Percentiles rank a stretch among this genome's conserved stretches.
phyloP scores from a whole-genome alignment of 176 grass and related monocot species.

The Themeda triandra region DNA sequence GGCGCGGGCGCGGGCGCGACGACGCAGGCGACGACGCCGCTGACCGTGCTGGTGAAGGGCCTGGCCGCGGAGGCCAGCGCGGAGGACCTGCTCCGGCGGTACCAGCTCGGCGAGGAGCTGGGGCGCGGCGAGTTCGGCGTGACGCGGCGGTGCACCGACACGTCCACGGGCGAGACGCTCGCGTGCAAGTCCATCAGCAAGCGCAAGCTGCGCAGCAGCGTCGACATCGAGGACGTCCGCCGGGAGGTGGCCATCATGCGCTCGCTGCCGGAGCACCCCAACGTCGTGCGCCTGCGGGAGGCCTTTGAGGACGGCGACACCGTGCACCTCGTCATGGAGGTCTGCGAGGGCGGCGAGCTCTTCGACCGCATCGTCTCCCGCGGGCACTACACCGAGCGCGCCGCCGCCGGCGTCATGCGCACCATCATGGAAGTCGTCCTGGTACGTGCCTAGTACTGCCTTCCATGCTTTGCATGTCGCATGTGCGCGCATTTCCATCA shows the following conservation, averaged over 20 bases:
- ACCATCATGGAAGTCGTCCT: constrained; percentile 65
- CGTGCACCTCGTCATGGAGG: constrained; percentile 76
- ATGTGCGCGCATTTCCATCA: background rate
- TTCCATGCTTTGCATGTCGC: background rate
- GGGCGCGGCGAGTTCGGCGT: constrained; percentile 64
- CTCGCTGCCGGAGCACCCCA: constrained; percentile 42
- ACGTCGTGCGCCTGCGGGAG: constrained; percentile 60
- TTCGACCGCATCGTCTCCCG: constrained; percentile 66
- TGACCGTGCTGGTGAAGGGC: constrained; percentile 27
- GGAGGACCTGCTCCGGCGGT: constrained; percentile 40
- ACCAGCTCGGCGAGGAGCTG: constrained; percentile 48
- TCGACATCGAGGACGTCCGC: constrained; percentile 56
- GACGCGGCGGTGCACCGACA: constrained; percentile 43
- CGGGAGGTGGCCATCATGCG: constrained; percentile 68
- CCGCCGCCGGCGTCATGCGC: constrained; percentile 49
- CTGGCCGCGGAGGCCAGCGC: background rate
- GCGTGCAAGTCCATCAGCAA: constrained; percentile 72
- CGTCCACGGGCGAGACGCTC: constrained; percentile 12
- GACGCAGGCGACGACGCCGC: background rate
- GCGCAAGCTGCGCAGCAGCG: constrained; percentile 44
- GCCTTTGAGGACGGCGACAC: constrained; percentile 66
- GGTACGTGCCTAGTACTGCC: background rate
- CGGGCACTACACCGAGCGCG: constrained; percentile 65
- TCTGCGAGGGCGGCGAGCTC: constrained; percentile 86
- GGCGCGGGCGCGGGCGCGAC: background rate